Evolutionary conservation across 1,139 yeast genomes (phyloP), one percentile per base, ranked within the genome.

Genomic region (Zygoascus hellenicus): DNA sequence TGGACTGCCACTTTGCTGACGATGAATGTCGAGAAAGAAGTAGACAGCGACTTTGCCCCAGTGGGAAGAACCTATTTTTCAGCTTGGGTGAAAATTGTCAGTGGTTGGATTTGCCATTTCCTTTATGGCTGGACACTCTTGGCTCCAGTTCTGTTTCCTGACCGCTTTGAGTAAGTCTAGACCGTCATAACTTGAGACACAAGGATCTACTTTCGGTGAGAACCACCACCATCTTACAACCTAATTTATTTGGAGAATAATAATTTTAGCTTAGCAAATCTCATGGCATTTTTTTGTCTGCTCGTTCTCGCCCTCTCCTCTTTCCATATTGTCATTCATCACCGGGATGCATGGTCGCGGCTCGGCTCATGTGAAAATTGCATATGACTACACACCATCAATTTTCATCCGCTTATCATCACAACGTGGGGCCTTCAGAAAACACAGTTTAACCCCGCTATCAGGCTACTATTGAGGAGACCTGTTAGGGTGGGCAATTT

Each of bases 51-150:
- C 54, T 94, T 94, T 62, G 83, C 89, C 6, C 98, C 98, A 0
- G 98, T 94, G 5, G 99, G 99, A 1, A 75, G 98, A 63, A 92
- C 98, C 0, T 90, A 90, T 65, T 92, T 92, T 63, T 84, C 94
- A 51, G 81, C 96, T 11, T 89, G 97, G 96, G 89, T 90, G 47
- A 92, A 92, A 68, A 87, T 92, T 51, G 73, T 85, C 22, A 82
- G 95, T 61, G 85, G 97, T 1, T 89, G 97, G 96, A 79, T 86
- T 30, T 94, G 98, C 63, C 92, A 81, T 62, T 68, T 74, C 7
- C 74, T 94, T 45, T 94, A 90, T 60, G 81, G 83, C 1, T 92
- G 98, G 98, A 86, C 95, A 13, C 69, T 92, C 52, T 65, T 87
- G 9, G 98, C 97, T 0, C 98, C 98, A 0, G 84, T 86, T 5